A percentile compares a stretch with the other conserved stretches of the same genome.
Evolutionary conservation across 495 filamentous ascomycete species (phyloP).

Genomic region (Pyrenopolyporus hunteri): DNA sequence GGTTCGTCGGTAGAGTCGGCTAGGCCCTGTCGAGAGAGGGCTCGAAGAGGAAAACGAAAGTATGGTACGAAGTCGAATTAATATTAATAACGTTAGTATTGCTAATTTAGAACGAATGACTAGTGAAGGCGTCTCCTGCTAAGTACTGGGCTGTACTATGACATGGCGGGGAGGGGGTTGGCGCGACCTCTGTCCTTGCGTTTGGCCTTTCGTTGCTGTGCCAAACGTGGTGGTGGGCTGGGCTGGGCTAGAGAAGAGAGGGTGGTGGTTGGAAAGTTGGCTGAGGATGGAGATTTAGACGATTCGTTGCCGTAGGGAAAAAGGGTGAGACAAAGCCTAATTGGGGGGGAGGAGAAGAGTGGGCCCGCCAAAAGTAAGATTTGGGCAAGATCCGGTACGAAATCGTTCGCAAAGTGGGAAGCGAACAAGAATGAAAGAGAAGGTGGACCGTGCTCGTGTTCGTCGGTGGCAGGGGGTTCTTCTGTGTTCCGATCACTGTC

Average conservation of each 20-base stretch:
- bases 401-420: not conserved
- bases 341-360: not conserved
- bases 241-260: not conserved
- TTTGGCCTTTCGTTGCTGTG: slow-evolving; percentile 32
- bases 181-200: slow-evolving; percentile 1
- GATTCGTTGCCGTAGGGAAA: slow-evolving; percentile 25
- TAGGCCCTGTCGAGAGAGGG: slow-evolving; percentile 1
- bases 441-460: slow-evolving; percentile 32
- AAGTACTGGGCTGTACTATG: slow-evolving; percentile 15
- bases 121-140: slow-evolving; percentile 8
- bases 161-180: slow-evolving; percentile 21
- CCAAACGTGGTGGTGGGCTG: slow-evolving; percentile 30
- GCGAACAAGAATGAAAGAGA: no score
- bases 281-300: slow-evolving; percentile 1
- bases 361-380: not conserved
- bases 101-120: slow-evolving; percentile 30
- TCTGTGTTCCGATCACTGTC: no score
- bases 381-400: not conserved
- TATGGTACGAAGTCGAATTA: slow-evolving; percentile 10
- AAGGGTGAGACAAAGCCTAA: slow-evolving; percentile 33
- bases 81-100: slow-evolving; percentile 27
- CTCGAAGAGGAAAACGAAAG: slow-evolving; percentile 19
- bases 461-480: slow-evolving; percentile 11
- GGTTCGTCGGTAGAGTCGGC: slow-evolving; percentile 1
- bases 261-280: slow-evolving; percentile 1